Base-by-base conservation (phyloP, 805 yeast species). In the Metschnikowia orientalis region DNA sequence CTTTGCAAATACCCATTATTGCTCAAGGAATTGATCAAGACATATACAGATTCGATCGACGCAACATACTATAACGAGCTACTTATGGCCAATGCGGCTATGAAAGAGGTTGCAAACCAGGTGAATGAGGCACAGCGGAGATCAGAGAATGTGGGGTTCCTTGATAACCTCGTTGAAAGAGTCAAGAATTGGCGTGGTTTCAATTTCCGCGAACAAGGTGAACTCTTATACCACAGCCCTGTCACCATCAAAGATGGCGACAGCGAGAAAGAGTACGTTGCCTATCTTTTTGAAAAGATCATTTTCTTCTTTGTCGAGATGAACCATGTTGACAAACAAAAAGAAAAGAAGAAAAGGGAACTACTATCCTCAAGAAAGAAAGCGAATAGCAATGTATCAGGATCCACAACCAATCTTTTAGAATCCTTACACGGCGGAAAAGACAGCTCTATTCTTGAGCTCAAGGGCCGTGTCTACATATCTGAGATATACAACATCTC, bases 131-230 rank as follows among this genome's bases (percentile, higher is more conserved):
- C 95, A 12, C 96, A 89, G 62, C 74, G 99, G 59, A 71, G 84
- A 44, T 80, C 92, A 2, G 98, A 92, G 56, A 92, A 92, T 57
- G 73, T 78, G 34, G 82, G 79, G 38, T 72, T 76, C 22, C 68
- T 84, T 25, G 76, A 74, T 45, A 81, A 80, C 33, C 69, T 92
- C 26, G 69, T 73, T 34, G 84, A 77, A 13, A 74, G 89, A 37
- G 94, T 90, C 8, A 67, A 71, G 14, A 95, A 89, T 59, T 92
- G 98, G 98, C 78, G 87, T 47, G 97, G 96, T 14, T 87, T 86
- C 54, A 78, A 79, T 38, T 64, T 82, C 26, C 69, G 69, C 35
- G 81, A 79, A 43, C 85, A 87, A 55, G 99, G 99, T 16, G 95
- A 86, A 38, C 70, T 92, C 38, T 61, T 89, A 34, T 78, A 78